Evolutionary conservation across 2,329 filamentous ascomycete genomes (phyloP), one percentile per base, ranked within the genome.

Genomic region (Claviceps pusilla): DNA sequence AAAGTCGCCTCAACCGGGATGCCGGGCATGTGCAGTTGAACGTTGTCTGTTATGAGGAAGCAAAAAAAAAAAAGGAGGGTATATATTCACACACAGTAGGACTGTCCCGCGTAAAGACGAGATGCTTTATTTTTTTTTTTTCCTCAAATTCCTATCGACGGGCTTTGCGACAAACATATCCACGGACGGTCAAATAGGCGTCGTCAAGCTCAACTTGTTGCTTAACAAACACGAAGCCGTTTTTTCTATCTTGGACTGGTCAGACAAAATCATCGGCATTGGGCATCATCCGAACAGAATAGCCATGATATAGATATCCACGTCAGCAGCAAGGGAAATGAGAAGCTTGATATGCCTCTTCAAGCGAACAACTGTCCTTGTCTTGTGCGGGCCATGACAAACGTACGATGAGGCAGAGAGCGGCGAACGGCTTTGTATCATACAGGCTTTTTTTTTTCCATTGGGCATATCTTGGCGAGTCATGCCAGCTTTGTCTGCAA

Each of bases 301-400:
- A 43, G 43, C 31, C 24, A 47, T 28, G 5, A 19, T 35, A 31
- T 29, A n/a, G 33, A 53, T 3, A 35, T 43, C 48, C 37, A 45
- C 48, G 37, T 56, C 51, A 54, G 48, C 51, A 51, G 43, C 39
- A 45, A 55, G 35, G 39, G 14, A 51, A 11, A 54, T 33, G 24
- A 7, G 33, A 48, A 37, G 48, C 42, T 50, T 24, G 11, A 50
- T 19, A 24, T 29, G 14, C 28, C 35, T 24, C 5, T 31, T 33
- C 43, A 19, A 53, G 51, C 16, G 42, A 48, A 24, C 10, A 7
- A 37, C 33, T 28, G 24, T 46, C 16, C 11, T 29, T 46, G 12
- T 29, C 28, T 48, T 48, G 16, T 31, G 48, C 28, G 10, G 45
- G 45, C 45, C 47, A 37, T 14, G 39, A 10, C 29, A 31, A 11